phyloP scores from a whole-genome alignment of 805 yeast species.

The Zygotorulaspora sp. region DNA sequence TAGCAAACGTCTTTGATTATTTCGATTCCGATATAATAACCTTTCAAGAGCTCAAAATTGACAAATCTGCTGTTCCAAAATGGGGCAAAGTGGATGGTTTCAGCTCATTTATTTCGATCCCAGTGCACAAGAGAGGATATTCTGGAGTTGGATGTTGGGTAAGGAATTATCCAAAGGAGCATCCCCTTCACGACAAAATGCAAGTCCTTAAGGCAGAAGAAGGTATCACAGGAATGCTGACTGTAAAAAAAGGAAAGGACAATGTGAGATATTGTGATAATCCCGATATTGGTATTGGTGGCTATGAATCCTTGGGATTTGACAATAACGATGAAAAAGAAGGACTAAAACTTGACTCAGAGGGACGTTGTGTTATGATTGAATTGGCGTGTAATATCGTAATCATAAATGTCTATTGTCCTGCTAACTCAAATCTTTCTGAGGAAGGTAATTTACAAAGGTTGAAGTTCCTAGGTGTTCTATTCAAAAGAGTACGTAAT shows the following conservation, averaged over 20 bases:
- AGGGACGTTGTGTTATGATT: conserved; percentile 75
- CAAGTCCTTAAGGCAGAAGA: conserved; percentile 76
- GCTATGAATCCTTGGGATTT: conserved; percentile 45
- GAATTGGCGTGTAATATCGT: conserved; percentile 65
- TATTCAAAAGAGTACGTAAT: conserved; percentile 58
- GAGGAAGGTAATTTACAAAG: conserved; percentile 62
- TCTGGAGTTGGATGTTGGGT: conserved; percentile 88
- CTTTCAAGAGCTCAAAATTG: conserved; percentile 77
- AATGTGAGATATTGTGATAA: conserved; percentile 24
- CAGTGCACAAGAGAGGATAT: conserved; percentile 70
- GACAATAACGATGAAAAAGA: conserved; percentile 37
- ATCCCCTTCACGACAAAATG: conserved; percentile 40
- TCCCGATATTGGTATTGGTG: conserved; percentile 52
- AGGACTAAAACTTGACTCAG: conserved; percentile 55
- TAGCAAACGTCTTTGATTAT: conserved; percentile 43
- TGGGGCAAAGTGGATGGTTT: conserved; percentile 54
- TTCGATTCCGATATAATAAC: conserved; percentile 74
- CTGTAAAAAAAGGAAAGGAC: conserved; percentile 21
- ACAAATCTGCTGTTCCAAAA: conserved; percentile 42
- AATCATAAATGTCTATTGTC: conserved; percentile 72
- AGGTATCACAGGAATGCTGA: conserved; percentile 72
- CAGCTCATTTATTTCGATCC: conserved; percentile 63
- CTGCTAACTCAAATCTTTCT: conserved; percentile 77
- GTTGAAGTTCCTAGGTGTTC: conserved; percentile 49
- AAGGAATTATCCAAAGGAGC: conserved; percentile 45